These are phyloP conservation scores for Microcera coccophila DNA, from an alignment of 2,329 filamentous ascomycete genomes.

Conservation along the genomic window DNA sequence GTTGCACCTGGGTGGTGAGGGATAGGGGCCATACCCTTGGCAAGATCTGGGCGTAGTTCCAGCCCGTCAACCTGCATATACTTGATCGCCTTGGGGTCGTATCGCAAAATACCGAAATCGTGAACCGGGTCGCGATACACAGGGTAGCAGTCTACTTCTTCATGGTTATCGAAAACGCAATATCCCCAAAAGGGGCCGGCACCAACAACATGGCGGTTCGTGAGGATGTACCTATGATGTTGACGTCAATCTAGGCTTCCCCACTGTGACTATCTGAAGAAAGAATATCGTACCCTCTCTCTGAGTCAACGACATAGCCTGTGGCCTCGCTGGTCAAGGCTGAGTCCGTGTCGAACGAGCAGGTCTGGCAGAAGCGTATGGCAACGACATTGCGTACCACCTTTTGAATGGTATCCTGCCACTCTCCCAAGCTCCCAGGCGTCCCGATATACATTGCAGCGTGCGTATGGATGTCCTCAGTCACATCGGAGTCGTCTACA, in stretches of 20 bases:
- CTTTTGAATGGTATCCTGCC: slow-evolving; percentile 91
- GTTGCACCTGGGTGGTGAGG: neutral
- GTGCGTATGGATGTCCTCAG: slow-evolving; percentile 37
- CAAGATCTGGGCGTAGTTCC: slow-evolving; percentile 77
- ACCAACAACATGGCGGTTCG: slow-evolving; percentile 89
- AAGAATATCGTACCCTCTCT: slow-evolving; percentile 62
- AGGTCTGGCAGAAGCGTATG: slow-evolving; percentile 98
- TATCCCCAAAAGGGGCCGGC: slow-evolving; percentile 97
- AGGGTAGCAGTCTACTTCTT: slow-evolving; percentile 90
- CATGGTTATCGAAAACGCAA: slow-evolving; percentile 97
- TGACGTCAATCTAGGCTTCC: neutral
- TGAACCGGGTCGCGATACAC: slow-evolving; percentile 98
- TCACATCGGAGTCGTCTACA: slow-evolving; percentile 41
- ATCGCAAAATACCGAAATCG: slow-evolving; percentile 95
- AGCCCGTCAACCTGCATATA: slow-evolving; percentile 89
- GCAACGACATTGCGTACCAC: slow-evolving; percentile 95
- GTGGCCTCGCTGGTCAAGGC: slow-evolving; percentile 94
- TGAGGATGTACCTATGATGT: slow-evolving; percentile 65
- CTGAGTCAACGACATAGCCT: slow-evolving; percentile 93
- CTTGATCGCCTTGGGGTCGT: slow-evolving; percentile 92
- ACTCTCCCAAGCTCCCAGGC: slow-evolving; percentile 56
- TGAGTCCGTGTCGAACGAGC: slow-evolving; percentile 94
- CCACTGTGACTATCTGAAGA: neutral
- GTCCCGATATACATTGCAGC: slow-evolving; percentile 35
- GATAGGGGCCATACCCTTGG: slow-evolving; percentile 51